Evolutionary conservation across 2,329 filamentous ascomycete genomes (phyloP).

Genomic region (Fusarium pseudograminearum): DNA sequence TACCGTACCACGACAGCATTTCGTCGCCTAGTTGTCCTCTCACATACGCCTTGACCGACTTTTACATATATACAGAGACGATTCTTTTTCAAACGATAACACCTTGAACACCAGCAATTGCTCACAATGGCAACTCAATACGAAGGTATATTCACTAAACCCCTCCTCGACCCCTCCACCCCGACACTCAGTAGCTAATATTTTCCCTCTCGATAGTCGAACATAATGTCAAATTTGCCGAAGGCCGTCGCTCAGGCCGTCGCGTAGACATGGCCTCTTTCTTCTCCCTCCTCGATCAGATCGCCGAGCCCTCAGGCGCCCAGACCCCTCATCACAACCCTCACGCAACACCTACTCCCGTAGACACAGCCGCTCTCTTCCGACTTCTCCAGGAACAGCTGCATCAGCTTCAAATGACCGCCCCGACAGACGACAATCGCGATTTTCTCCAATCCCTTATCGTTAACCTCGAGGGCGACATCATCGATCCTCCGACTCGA

Average conservation of each 20-base stretch:
- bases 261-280: slow-evolving; percentile 74
- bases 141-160: slow-evolving; percentile 58
- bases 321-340: slow-evolving; percentile 62
- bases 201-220: slow-evolving; percentile 63
- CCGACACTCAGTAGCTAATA: slow-evolving; percentile 4
- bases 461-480: slow-evolving; percentile 60
- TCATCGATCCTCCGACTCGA: slow-evolving; percentile 63
- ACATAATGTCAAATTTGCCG: slow-evolving; percentile 68
- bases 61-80: neutral
- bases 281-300: slow-evolving; percentile 67
- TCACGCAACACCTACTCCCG: slow-evolving; percentile 70
- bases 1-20: slow-evolving; percentile 26
- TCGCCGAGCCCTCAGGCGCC: slow-evolving; percentile 56
- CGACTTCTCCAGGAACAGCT: slow-evolving; percentile 71
- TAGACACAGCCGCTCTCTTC: slow-evolving; percentile 68
- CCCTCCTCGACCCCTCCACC: slow-evolving; percentile 18
- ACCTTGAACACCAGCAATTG: neutral
- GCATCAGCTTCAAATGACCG: slow-evolving; percentile 61
- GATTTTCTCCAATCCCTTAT: slow-evolving; percentile 65
- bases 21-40: slow-evolving; percentile 6
- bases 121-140: slow-evolving; percentile 67
- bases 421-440: slow-evolving; percentile 63
- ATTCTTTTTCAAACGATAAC: neutral
- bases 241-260: slow-evolving; percentile 58
- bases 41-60: neutral